phyloP scores from a whole-genome alignment of 148 eudicot genomes.

The Euryodendron excelsum region DNA sequence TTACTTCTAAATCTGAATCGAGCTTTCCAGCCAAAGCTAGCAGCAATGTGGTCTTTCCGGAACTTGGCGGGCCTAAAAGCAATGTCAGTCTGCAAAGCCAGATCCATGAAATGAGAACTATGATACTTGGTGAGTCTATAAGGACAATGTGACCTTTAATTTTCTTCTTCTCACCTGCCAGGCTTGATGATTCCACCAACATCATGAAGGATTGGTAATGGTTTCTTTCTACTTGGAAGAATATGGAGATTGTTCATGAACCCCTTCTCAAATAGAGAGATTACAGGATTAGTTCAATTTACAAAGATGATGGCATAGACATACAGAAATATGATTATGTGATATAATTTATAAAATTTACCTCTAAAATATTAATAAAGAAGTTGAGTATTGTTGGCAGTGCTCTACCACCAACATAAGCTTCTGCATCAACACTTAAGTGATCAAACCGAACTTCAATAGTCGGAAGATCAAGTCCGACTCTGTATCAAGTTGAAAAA shows the following conservation, averaged over 20 bases:
- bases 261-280: constrained; percentile 11
- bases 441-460: constrained; percentile 69
- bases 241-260: constrained; percentile 37
- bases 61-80: constrained; percentile 52
- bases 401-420: constrained; percentile 55
- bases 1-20: constrained; percentile 46
- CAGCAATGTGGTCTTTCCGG: constrained; percentile 63
- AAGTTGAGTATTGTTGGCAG: constrained; percentile 60
- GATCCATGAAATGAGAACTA: background rate
- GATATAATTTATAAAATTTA: background rate
- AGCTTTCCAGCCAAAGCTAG: constrained; percentile 70
- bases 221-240: constrained; percentile 45
- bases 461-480: constrained; percentile 64
- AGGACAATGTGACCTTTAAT: background rate
- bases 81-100: constrained; percentile 51
- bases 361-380: constrained; percentile 42
- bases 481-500: constrained; percentile 31
- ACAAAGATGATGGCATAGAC: background rate
- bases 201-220: constrained; percentile 47
- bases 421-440: constrained; percentile 61
- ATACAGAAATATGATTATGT: background rate
- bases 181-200: constrained; percentile 66
- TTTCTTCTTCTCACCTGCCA: constrained; percentile 35
- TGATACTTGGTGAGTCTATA: background rate
- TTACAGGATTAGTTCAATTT: background rate